Conservation (phyloP, 2,329 filamentous ascomycete genomes). For the Cadophora sp. region DNA sequence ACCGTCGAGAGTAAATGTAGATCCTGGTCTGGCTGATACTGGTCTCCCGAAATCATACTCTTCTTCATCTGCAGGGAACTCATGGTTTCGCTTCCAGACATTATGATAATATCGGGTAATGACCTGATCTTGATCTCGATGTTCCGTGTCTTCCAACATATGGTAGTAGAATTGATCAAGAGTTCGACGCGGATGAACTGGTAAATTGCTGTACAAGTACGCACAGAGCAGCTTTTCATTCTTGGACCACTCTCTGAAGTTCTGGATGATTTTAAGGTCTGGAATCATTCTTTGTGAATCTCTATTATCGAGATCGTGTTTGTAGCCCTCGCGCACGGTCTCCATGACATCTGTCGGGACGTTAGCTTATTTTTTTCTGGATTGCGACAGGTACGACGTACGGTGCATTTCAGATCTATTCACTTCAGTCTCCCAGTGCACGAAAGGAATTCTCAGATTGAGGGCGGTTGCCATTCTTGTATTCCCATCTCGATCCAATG, state of each 20-base stretch:
- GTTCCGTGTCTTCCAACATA: conserved; percentile 40
- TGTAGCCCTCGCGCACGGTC: neutral
- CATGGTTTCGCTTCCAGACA: neutral
- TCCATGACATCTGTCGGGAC: neutral
- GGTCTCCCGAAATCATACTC: neutral
- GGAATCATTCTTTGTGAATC: conserved; percentile 13
- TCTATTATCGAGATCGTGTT: conserved; percentile 12
- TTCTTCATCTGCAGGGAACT: neutral
- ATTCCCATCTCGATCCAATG: conserved; percentile 19
- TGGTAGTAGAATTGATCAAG: conserved; percentile 33
- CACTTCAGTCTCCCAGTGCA: conserved; percentile 25
- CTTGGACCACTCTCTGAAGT: conserved; percentile 28
- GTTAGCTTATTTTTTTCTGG: neutral
- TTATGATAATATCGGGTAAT: conserved; percentile 24
- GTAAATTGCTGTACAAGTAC: conserved; percentile 33
- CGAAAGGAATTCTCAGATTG: conserved; percentile 20
- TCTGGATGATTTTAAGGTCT: conserved; percentile 19
- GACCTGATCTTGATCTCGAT: conserved; percentile 43
- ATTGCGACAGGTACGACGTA: neutral
- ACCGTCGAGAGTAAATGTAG: neutral
- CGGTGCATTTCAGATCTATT: conserved; percentile 24
- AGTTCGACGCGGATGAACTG: conserved; percentile 52
- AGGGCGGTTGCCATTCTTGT: conserved; percentile 16
- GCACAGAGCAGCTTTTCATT: conserved; percentile 24
- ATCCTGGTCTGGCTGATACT: neutral